A percentile compares a stretch with the other conserved stretches of the same genome.
Evolutionary conservation across 495 filamentous ascomycete genomes (phyloP).

Genomic region (Cairneyella variabilis): DNA sequence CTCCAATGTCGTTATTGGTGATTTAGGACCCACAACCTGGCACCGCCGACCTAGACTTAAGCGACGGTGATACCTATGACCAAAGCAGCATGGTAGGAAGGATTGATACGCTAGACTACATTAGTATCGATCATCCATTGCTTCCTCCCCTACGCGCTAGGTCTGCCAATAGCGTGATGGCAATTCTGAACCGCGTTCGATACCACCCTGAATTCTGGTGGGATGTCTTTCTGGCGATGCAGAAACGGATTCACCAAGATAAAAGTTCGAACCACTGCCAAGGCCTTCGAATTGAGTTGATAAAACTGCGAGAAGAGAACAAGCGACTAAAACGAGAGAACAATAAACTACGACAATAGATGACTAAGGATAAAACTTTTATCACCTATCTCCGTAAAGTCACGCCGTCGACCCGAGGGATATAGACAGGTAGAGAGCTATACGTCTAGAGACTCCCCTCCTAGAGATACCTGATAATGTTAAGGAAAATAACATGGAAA

Average conservation of each 20-base stretch:
- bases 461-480: not conserved
- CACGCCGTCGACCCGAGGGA: not conserved
- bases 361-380: not conserved
- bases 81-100: not conserved
- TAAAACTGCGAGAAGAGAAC: conserved; percentile 1
- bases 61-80: conserved; percentile 4
- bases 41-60: conserved; percentile 4
- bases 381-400: conserved; percentile 2
- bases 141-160: not conserved
- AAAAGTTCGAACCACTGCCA: not conserved
- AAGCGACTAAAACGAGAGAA: conserved; percentile 1
- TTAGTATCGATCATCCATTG: conserved; percentile 3
- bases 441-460: not conserved
- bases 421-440: not conserved
- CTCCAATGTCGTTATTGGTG: conserved; percentile 1
- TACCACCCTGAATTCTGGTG: not conserved
- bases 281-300: conserved; percentile 2
- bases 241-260: not conserved
- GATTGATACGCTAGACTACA: not conserved
- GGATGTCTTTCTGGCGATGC: not conserved
- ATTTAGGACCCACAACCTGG: not conserved
- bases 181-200: conserved; percentile 3
- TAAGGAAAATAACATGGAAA: conserved; percentile 1
- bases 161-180: conserved; percentile 4
- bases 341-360: conserved; percentile 3